Base-by-base conservation (phyloP, 352 stramenopile genomes). In the Thraustochytrium sp. region DNA sequence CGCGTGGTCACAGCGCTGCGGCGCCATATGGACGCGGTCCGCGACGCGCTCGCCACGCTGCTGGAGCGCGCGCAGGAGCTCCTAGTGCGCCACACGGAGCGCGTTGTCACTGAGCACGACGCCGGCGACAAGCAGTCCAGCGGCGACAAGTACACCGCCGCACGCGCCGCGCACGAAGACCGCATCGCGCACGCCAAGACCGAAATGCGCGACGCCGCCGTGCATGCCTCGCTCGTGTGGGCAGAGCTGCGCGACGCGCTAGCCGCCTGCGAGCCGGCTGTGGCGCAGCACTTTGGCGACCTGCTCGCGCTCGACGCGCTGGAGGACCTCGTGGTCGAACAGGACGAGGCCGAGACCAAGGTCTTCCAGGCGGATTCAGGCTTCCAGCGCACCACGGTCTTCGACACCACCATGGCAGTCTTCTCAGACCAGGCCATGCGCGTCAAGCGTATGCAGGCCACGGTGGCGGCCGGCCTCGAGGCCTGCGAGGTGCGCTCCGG, bases 1-100 rank as follows among this genome's bases (percentile, higher is more conserved):
- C 3, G 9, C 1, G 46, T 75, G 21, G 23, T 80, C 21, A 53
- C 42, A 9, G 44, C 18, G 68, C 26, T 80, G 9, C 5, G 31
- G 26, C 23, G 29, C n/a, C 31, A 80, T 18, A 11, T 80, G 3
- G 21, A 51, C 23, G 5, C 3, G 16, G 9, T 80, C 21, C 46
- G 21, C 1, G 38, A 40, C 36, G 44, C 40, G 31, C 49, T 80
- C 16, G 9, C 21, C 53, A 65, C 63, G 23, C 76, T 75, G 29
- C 42, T 80, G 34, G 68, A 80, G 29, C 40, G 18, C 21, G 37
- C 68, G 1, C 68, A 80, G 53, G 68, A 80, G 11, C 68, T 80
- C 34, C 53, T 80, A 21, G 68, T 80, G 34, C 68, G 76, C 5
- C 51, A 51, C 34, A 80, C 68, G 37, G 68, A 80, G 62, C 37